Evolutionary conservation across 2,329 filamentous ascomycete genomes (phyloP).

Genomic region (Cephalotrichum gorgonifer): DNA sequence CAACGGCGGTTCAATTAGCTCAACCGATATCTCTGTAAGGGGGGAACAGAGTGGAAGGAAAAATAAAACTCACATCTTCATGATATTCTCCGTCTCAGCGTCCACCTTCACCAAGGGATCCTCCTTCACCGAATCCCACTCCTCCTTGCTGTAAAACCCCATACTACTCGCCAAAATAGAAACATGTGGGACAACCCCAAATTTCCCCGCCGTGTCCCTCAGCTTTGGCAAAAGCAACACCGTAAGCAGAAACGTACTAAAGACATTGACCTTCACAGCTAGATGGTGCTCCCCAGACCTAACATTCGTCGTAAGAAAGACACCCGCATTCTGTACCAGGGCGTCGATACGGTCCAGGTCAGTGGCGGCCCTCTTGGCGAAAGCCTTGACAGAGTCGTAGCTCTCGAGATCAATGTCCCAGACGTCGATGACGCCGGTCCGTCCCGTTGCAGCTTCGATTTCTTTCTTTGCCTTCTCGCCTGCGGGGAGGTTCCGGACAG

Average conservation of each 20-base stretch:
- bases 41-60: too few species aligned
- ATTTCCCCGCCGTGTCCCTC: slow-evolving; percentile 19
- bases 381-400: background rate
- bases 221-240: slow-evolving; percentile 31
- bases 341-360: slow-evolving; percentile 28
- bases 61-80: background rate
- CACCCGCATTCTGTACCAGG: slow-evolving; percentile 29
- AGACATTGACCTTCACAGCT: slow-evolving; percentile 34
- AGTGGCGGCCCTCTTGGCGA: slow-evolving; percentile 12
- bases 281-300: slow-evolving; percentile 28
- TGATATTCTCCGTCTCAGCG: background rate
- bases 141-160: background rate
- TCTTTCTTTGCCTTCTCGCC: slow-evolving; percentile 27
- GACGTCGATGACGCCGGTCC: slow-evolving; percentile 4
- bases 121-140: background rate
- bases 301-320: slow-evolving; percentile 9
- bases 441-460: slow-evolving; percentile 19
- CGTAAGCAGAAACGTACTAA: slow-evolving; percentile 33
- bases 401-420: background rate
- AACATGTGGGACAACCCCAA: background rate
- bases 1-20: background rate
- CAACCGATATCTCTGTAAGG: too few species aligned
- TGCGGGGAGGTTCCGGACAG: slow-evolving; percentile 25
- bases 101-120: background rate
- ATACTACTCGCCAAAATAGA: background rate